Evolutionary conservation across 495 filamentous ascomycete genomes (phyloP), one percentile per base, ranked within the genome.

Genomic region (Aspergillus ostianus): DNA sequence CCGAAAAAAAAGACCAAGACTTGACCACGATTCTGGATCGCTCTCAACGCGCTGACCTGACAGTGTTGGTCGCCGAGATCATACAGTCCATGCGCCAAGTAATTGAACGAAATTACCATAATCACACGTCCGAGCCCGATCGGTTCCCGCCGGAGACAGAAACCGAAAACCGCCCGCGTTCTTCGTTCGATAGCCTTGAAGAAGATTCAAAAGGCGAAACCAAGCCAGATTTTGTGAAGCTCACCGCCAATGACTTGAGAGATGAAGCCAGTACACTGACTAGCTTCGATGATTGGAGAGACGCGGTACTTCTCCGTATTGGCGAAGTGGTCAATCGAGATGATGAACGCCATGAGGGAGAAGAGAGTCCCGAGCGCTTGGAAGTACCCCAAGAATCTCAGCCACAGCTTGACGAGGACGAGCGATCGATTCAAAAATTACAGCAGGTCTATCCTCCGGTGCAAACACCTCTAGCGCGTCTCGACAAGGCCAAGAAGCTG

Each of bases 221-320:
- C 64, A 57, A 56, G 36, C 52, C 17, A 21, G 7, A 29, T 41
- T 27, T 10, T 45, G 0, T 23, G 13, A 68, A 70, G 49, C 53
- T 54, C 3, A 60, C 59, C 9, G 57, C 64, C n/a, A 62, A 72
- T 46, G 67, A 75, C 48, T 45, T 68, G 4, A 70, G 74, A 36
- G 68, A 68, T 12, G 77, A 80, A 53, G 65, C 77, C 29, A 60
- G 29, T 51, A 73, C 72, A 2, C 68, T 90, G 36, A 67, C 76
- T 0, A 80, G 79, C 64, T 88, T 87, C 64, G 86, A 90, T 55
- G 79, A 83, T 41, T 91, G 88, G 88, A 73, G 84, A 56, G 80
- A 84, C 29, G 69, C 72, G 13, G 83, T 90, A 1, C 73, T 89
- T 27, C 69, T 83, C 27, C 79, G 88, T 3, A 79, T 91, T 19